Conservation (phyloP, 2,329 filamentous ascomycete genomes). For the Basipetospora chlamydospora region DNA sequence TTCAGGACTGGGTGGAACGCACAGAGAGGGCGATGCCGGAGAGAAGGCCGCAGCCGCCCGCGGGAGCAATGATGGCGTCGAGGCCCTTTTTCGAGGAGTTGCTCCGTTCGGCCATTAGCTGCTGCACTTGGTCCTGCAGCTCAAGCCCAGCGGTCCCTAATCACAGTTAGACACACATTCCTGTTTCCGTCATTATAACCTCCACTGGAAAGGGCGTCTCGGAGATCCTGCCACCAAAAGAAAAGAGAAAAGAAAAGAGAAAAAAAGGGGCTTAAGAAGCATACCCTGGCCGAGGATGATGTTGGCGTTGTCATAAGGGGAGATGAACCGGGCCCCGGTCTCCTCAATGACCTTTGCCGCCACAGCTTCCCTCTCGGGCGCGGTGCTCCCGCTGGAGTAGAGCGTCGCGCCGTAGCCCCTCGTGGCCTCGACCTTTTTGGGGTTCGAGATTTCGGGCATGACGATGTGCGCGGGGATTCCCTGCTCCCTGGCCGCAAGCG, state of each 20-base stretch:
- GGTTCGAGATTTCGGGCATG: constrained; percentile 75
- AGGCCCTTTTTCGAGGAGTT: constrained; percentile 22
- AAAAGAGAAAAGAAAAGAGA: background rate
- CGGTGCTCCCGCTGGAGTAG: constrained; percentile 70
- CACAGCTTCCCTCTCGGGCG: constrained; percentile 65
- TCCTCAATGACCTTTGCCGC: constrained; percentile 51
- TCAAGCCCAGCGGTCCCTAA: constrained; percentile 44
- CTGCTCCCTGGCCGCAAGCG: constrained; percentile 64
- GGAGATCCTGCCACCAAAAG: too few species aligned
- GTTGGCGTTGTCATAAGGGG: constrained; percentile 84
- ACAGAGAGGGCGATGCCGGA: constrained; percentile 58
- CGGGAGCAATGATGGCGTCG: constrained; percentile 65
- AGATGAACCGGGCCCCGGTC: constrained; percentile 67
- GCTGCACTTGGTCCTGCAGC: constrained; percentile 56
- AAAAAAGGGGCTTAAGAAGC: constrained; percentile 18
- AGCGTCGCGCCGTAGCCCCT: constrained; percentile 62
- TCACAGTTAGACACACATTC: too few species aligned
- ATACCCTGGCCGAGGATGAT: constrained; percentile 94
- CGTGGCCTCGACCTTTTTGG: constrained; percentile 79
- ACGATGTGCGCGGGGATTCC: constrained; percentile 72
- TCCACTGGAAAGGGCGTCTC: too few species aligned
- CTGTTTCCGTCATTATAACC: too few species aligned
- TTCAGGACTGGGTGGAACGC: background rate
- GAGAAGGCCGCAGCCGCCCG: constrained; percentile 80
- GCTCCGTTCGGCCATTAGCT: constrained; percentile 7